A percentile compares a stretch with the other conserved stretches of the same genome.
Evolutionary conservation across 2,329 filamentous ascomycete species (phyloP).

Genomic region (Zymoseptoria crescenta): DNA sequence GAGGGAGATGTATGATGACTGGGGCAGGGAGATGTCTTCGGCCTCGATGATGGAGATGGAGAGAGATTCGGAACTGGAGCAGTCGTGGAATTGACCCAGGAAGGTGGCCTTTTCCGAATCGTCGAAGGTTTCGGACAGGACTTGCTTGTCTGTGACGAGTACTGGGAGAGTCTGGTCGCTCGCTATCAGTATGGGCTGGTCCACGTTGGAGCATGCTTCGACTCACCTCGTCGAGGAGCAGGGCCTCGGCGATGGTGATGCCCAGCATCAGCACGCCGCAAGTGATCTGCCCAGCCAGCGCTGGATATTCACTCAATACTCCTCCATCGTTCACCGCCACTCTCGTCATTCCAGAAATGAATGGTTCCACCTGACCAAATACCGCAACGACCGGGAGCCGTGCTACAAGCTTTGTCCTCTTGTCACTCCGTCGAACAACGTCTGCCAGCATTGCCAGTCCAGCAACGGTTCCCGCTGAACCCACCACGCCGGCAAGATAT

Average conservation of each 20-base stretch:
- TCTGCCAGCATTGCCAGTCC: conserved; percentile 43
- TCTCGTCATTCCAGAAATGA: conserved; percentile 38
- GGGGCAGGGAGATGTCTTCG: conserved; percentile 16
- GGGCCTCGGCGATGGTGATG: conserved; percentile 34
- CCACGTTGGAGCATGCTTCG: not conserved
- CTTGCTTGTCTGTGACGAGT: not conserved
- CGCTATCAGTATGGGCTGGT: not conserved
- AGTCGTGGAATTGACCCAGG: conserved; percentile 28
- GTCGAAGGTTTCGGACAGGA: conserved; percentile 9
- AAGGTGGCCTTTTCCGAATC: conserved; percentile 43
- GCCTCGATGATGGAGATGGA: conserved; percentile 31
- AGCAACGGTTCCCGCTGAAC: conserved; percentile 39
- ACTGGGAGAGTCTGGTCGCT: conserved; percentile 9
- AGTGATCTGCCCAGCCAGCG: conserved; percentile 37
- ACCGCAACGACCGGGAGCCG: conserved; percentile 39
- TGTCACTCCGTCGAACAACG: conserved; percentile 14
- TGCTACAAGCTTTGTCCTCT: conserved; percentile 35
- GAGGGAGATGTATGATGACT: conserved; percentile 35
- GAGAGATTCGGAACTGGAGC: conserved; percentile 29
- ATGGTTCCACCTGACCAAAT: conserved; percentile 39
- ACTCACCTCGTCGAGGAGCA: conserved; percentile 31
- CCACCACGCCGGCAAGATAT: conserved; percentile 38
- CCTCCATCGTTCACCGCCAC: conserved; percentile 10
- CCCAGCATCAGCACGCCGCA: conserved; percentile 36
- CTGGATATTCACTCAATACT: conserved; percentile 38